A percentile compares a stretch with the other conserved stretches of the same genome.
phyloP scores from a whole-genome alignment of 2,329 filamentous ascomycete genomes.

The Monosporascus sp. region DNA sequence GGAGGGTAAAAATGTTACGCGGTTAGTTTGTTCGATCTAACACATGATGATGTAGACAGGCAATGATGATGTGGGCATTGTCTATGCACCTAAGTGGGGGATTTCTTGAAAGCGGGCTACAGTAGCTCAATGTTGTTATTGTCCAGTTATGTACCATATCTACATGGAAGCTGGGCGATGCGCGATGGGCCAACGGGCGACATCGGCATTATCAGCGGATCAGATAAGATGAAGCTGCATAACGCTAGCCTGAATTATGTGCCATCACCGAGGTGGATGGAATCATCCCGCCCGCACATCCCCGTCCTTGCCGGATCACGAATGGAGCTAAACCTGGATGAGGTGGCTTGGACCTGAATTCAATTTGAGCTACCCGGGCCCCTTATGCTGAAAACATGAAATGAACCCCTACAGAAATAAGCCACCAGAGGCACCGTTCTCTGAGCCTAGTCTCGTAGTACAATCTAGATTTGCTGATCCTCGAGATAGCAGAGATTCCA shows the following conservation, averaged over 20 bases:
- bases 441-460: no score
- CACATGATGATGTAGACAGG: not conserved
- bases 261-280: not conserved
- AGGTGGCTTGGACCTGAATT: not conserved
- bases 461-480: no score
- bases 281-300: not conserved
- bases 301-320: not conserved
- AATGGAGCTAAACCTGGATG: not conserved
- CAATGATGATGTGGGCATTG: no score
- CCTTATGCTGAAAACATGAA: not conserved
- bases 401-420: no score
- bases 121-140: no score
- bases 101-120: no score
- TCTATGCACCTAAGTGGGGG: not conserved
- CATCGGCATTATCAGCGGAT: slow-evolving; percentile 48
- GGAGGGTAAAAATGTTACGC: not conserved
- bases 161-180: slow-evolving; percentile 2
- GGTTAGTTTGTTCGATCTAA: not conserved
- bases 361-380: not conserved
- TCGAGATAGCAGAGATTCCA: no score
- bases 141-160: no score
- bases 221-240: slow-evolving; percentile 44
- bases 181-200: slow-evolving; percentile 22
- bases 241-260: slow-evolving; percentile 4
- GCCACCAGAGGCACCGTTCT: no score